Conservation (phyloP, 306 rosid genomes). For the Cicer pinnatifidum region DNA sequence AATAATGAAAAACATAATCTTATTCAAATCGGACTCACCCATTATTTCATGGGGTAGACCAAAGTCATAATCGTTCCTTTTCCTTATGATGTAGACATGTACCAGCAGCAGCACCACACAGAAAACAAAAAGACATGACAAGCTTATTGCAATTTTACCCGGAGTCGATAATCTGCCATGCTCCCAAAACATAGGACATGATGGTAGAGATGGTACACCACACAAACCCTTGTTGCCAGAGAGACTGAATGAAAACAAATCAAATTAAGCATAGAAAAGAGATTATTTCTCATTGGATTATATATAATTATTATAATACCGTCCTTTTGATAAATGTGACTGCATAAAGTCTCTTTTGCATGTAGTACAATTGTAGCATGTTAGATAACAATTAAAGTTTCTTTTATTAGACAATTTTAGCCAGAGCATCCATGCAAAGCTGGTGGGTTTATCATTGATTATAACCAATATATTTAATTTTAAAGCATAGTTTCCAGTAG, state of each 20-base stretch:
- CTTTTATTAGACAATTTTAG: not conserved
- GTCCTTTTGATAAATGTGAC: not conserved
- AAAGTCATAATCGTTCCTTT: constrained; percentile 83
- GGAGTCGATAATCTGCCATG: constrained; percentile 68
- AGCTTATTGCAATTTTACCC: constrained; percentile 77
- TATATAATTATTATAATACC: not conserved
- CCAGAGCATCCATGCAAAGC: constrained; percentile 22
- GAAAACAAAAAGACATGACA: constrained; percentile 63
- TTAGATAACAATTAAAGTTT: constrained; percentile 29
- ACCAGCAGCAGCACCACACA: constrained; percentile 61
- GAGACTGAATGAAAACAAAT: constrained; percentile 63
- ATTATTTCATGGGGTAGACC: constrained; percentile 81
- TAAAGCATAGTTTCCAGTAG: constrained; percentile 11
- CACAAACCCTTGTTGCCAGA: constrained; percentile 85
- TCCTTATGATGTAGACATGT: constrained; percentile 73
- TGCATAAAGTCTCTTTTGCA: constrained; percentile 15
- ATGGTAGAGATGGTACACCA: constrained; percentile 75
- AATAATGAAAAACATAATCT: constrained; percentile 6
- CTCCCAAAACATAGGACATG: constrained; percentile 90
- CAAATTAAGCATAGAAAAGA: constrained; percentile 24
- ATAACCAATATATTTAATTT: constrained; percentile 26
- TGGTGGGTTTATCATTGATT: constrained; percentile 15
- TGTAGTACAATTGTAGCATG: constrained; percentile 5
- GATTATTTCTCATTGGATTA: constrained; percentile 30
- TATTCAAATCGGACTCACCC: constrained; percentile 63